Conservation (phyloP, 148 eudicot genomes). For the Rhododendron griersonianum region DNA sequence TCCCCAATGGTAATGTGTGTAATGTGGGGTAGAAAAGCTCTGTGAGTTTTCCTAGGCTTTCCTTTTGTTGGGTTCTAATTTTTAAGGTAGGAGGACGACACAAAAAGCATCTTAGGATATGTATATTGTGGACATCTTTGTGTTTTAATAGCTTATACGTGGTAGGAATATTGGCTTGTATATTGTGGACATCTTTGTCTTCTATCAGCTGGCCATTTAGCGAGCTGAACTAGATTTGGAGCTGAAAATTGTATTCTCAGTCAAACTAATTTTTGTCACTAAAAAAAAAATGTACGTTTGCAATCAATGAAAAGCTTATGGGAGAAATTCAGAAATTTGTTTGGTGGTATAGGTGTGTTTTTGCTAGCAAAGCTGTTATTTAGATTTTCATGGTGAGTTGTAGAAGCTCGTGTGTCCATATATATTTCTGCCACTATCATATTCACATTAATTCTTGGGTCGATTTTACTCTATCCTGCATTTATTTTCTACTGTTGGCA, state of each 20-base stretch:
- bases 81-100: not conserved
- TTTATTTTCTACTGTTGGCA: not conserved
- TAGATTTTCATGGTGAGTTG: constrained; percentile 3
- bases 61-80: not conserved
- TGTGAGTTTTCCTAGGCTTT: not conserved
- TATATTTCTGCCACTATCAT: not conserved
- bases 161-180: not conserved
- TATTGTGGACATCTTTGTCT: not conserved
- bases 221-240: constrained; percentile 1
- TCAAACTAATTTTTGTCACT: not conserved
- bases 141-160: not conserved
- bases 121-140: not conserved
- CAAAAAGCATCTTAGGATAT: not conserved
- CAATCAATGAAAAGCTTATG: not conserved
- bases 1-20: not conserved
- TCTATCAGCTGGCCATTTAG: not conserved
- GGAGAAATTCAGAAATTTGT: not conserved
- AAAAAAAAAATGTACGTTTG: not conserved
- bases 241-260: not conserved
- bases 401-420: not conserved
- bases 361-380: not conserved
- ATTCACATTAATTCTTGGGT: not conserved
- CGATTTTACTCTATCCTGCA: not conserved
- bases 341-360: not conserved
- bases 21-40: not conserved